phyloP scores from a whole-genome alignment of 345 rosid genomes.

The Lagerstroemia speciosa region DNA sequence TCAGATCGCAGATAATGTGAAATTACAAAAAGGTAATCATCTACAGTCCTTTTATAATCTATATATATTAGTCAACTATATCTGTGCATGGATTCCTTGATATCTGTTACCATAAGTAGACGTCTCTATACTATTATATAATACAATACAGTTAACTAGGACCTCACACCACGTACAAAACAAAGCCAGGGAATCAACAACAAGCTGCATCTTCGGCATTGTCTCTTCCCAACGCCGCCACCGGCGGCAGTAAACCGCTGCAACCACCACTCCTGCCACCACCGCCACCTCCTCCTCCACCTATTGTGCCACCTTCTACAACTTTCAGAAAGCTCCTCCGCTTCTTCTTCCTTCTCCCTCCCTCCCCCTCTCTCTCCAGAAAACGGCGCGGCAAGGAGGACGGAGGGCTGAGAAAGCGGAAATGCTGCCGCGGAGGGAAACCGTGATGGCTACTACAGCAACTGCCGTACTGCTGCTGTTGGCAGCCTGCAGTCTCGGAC shows the following conservation, averaged over 20 bases:
- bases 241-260: neutral
- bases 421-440: conserved; percentile 2
- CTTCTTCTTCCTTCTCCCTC: neutral
- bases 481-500: conserved; percentile 16
- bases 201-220: neutral
- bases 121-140: no score
- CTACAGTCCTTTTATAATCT: no score
- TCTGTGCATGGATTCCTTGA: no score
- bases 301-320: neutral
- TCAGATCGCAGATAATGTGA: no score
- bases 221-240: neutral
- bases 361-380: neutral
- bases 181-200: neutral
- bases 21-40: no score
- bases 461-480: conserved; percentile 9
- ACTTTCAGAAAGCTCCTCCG: neutral
- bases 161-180: neutral
- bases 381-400: no score
- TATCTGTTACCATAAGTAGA: no score
- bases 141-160: no score
- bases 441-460: neutral
- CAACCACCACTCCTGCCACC: neutral
- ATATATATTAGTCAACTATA: no score
- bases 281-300: neutral
- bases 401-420: neutral